Percentiles rank a stretch among this genome's conserved stretches.
Conservation (phyloP, 1,284 basidiomycete genomes). For the Ustilago xerochloae region DNA sequence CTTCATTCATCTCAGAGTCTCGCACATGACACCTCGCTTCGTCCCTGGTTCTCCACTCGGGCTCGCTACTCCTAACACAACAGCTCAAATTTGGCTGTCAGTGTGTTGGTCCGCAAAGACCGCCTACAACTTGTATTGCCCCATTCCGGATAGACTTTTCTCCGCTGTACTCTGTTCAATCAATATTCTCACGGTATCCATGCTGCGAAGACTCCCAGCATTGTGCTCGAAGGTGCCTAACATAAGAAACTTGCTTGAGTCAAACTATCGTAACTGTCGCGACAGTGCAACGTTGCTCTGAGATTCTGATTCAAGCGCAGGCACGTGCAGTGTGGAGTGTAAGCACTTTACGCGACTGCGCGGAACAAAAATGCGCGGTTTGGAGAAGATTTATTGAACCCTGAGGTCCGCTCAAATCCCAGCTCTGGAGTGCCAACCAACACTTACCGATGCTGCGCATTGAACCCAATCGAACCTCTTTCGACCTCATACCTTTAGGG, state of each 20-base stretch:
- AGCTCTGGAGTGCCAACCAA: neutral
- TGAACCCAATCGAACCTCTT: neutral
- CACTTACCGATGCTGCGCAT: neutral
- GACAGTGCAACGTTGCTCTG: too few relatives aligned
- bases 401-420: neutral
- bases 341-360: slow-evolving; percentile 28
- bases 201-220: too few relatives aligned
- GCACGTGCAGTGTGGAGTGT: slow-evolving; percentile 8
- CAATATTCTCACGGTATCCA: slow-evolving; percentile 8
- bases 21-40: neutral
- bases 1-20: neutral
- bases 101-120: neutral
- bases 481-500: neutral
- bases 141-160: slow-evolving; percentile 23
- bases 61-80: slow-evolving; percentile 1
- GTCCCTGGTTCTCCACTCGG: neutral
- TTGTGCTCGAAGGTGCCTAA: too few relatives aligned
- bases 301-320: too few relatives aligned
- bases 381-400: slow-evolving; percentile 5
- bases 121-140: slow-evolving; percentile 13
- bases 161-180: slow-evolving; percentile 34
- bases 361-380: neutral
- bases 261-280: too few relatives aligned
- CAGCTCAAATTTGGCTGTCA: neutral
- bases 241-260: too few relatives aligned